Evolutionary conservation across 768 basidiomycete species (phyloP), one percentile per base, ranked within the genome.

Genomic region (Lactarius evosmus): DNA sequence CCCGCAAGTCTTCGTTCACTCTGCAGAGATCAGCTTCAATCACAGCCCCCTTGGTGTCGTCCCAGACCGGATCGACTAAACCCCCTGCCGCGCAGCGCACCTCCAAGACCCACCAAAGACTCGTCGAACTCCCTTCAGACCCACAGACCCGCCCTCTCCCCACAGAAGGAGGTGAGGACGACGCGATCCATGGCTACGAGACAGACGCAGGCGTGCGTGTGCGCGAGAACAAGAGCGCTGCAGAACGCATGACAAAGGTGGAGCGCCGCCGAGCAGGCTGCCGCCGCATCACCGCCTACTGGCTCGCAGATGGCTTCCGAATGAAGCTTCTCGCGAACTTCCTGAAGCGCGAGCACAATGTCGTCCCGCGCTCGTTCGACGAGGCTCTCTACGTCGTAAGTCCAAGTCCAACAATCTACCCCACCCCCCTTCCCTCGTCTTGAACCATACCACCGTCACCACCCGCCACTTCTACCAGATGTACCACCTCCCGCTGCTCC

Each of bases 341-440:
- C 71, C 72, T 97, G 72, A 96, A 95, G 75, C 79, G 95, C 57
- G 95, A 98, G 72, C 95, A 98, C 73, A 96, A 95, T 60, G 94
- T 95, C 12, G 80, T 77, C 11, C 93, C 87, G 1, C 80, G 95
- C 63, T 82, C 93, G 0, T 98, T 93, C 68, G 95, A 97, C 73
- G 95, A 98, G 75, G 95, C 94, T 0, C 75, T 96, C 65, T 97
- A 97, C 78, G 90, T 87, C 61, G 95, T 95, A 66, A 77, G 91
- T 82, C 11, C 16, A 14, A 17, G 38, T 14, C 2, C 38, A 38
- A n/a, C 38, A 27, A 49, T 51, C 17, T 33, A 2, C 30, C 25
- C 3, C 27, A 16, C 12, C 7, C 17, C 53, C 30, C 49, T 67
- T 17, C 33, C 29, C 8, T 9, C 19, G 59, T 11, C 63, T 34